Evolutionary conservation across 73 alveolate genomes (phyloP).

Genomic region (Tetrahymena elliotti): DNA sequence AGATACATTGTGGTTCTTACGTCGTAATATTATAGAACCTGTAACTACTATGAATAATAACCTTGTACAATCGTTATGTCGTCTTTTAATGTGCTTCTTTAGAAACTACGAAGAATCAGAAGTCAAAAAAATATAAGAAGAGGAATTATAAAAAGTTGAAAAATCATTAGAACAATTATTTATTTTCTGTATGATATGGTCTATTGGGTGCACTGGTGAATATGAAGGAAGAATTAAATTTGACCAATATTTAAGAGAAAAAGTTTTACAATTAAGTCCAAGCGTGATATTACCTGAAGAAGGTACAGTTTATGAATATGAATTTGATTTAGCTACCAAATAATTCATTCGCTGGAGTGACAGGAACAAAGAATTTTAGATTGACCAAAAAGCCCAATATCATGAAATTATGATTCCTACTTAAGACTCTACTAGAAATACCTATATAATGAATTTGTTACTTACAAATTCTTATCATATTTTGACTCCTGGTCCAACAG

Average conservation of each 20-base stretch:
- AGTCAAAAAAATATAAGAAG: conserved; percentile 76
- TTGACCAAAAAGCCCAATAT: conserved; percentile 77
- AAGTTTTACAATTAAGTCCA: conserved; percentile 55
- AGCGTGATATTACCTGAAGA: conserved; percentile 40
- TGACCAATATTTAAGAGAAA: conserved; percentile 60
- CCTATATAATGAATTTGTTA: conserved; percentile 75
- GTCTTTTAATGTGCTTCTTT: conserved; percentile 87
- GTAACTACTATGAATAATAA: conserved; percentile 82
- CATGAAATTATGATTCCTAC: conserved; percentile 99
- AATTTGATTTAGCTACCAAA: conserved; percentile 65
- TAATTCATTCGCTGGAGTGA: conserved; percentile 83
- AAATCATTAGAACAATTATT: conserved; percentile 74
- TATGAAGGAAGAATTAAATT: conserved; percentile 76
- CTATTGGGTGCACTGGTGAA: conserved; percentile 83
- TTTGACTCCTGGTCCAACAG: conserved; percentile 99
- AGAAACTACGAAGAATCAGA: conserved; percentile 77
- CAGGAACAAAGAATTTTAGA: conserved; percentile 66
- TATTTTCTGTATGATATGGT: conserved; percentile 86
- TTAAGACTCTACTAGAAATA: conserved; percentile 96
- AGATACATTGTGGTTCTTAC: conserved; percentile 53
- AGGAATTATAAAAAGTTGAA: conserved; percentile 81
- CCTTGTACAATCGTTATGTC: conserved; percentile 66
- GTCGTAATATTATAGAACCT: conserved; percentile 69
- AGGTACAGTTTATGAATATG: conserved; percentile 71
- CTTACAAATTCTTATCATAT: conserved; percentile 89